These are phyloP conservation scores for Solidago caesia DNA, from an alignment of 129 eudicot species.

Conservation along the genomic window DNA sequence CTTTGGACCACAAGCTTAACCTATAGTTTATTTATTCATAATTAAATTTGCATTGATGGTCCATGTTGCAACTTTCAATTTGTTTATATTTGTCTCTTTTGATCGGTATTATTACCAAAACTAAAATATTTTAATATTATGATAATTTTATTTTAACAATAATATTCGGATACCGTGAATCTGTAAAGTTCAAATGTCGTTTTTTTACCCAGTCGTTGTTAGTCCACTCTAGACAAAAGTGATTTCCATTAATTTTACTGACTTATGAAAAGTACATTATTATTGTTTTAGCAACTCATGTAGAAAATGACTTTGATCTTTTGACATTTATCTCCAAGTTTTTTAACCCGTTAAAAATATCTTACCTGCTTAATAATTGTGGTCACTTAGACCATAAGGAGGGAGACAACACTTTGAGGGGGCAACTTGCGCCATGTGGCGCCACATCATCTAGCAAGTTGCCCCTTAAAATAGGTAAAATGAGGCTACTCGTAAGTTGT, in stretches of 20 bases:
- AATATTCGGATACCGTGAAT: slow-evolving; percentile 15
- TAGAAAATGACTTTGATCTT: not conserved
- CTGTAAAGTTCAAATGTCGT: slow-evolving; percentile 1
- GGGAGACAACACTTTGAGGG: no score
- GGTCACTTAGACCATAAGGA: no score
- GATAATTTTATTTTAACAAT: no score
- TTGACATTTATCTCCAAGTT: not conserved
- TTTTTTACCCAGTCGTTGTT: slow-evolving; percentile 17
- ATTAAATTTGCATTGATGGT: not conserved
- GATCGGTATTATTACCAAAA: not conserved
- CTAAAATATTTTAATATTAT: no score
- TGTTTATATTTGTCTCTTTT: not conserved
- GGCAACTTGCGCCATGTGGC: no score
- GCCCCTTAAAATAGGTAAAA: no score
- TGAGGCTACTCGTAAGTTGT: no score
- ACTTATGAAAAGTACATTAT: slow-evolving; percentile 3
- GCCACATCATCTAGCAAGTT: no score
- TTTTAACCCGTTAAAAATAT: not conserved
- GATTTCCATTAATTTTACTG: not conserved
- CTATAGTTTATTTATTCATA: not conserved
- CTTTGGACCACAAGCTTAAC: slow-evolving; percentile 14
- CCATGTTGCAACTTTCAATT: slow-evolving; percentile 11
- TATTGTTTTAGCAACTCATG: not conserved
- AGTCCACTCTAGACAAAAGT: slow-evolving; percentile 8
- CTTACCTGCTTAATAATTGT: no score